phyloP scores from a whole-genome alignment of 2,329 filamentous ascomycete genomes.

The Clonostachys solani region DNA sequence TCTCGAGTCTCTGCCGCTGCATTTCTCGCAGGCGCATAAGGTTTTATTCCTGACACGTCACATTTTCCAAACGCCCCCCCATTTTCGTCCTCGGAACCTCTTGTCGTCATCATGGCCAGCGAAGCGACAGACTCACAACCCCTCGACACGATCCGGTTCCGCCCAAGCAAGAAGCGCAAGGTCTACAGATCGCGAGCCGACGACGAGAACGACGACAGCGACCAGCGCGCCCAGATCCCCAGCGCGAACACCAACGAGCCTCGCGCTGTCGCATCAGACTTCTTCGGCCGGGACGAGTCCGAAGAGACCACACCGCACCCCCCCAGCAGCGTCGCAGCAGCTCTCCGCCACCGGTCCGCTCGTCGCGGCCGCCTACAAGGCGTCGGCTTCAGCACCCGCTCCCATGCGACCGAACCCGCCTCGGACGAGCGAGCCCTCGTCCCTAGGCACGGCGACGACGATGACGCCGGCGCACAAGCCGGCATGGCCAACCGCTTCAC shows the following conservation, averaged over 20 bases:
- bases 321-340: conserved; percentile 37
- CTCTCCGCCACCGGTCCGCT: conserved; percentile 47
- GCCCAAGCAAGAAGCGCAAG: conserved; percentile 56
- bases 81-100: neutral
- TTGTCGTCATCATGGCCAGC: conserved; percentile 10
- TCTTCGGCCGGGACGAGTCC: conserved; percentile 4
- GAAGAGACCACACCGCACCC: conserved; percentile 11
- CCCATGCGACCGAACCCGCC: conserved; percentile 11
- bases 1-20: too few species aligned
- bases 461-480: conserved; percentile 17
- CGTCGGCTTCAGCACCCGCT: conserved; percentile 46
- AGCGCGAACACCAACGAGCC: neutral
- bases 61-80: neutral
- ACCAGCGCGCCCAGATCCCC: neutral
- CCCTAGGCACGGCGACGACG: conserved; percentile 11
- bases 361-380: conserved; percentile 46
- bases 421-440: conserved; percentile 28
- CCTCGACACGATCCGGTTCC: conserved; percentile 40
- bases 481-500: conserved; percentile 54
- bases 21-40: too few species aligned
- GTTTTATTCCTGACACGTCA: neutral
- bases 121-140: conserved; percentile 11
- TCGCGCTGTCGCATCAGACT: conserved; percentile 1
- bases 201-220: neutral
- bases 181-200: conserved; percentile 47